Base-by-base conservation (phyloP, 1,284 basidiomycete species). In the Pyrrhoderma noxium region DNA sequence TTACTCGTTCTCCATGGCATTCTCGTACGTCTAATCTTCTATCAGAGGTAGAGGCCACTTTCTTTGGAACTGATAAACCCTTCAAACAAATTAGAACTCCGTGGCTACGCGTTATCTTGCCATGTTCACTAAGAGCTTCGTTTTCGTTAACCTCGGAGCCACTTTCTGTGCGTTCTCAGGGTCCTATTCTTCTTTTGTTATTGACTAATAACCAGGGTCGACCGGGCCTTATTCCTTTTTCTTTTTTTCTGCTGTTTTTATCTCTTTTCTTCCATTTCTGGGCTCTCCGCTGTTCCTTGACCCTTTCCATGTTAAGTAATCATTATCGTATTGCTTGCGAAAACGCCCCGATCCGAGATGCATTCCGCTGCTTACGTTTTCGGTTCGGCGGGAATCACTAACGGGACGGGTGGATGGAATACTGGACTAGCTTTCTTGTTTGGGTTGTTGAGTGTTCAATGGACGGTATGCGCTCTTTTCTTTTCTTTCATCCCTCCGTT, bases 391-490 rank as follows among this genome's bases (percentile, higher is more conserved):
- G 86, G 85, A 13, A 62, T 87, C 27, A 66, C 80, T 50, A 91
- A 93, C 61, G 73, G 80, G 55, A 87, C 89, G 0, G 88, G 89
- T 34, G 91, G 89, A 55, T 82, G 81, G 76, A 85, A 81, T 62
- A 78, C 74, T 34, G 92, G 90, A 0, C 68, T 95, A 47, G 83
- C 90, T 1, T 94, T 95, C 71, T 68, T 94, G 47, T 85, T 96
- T 57, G 93, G 93, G 23, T 68, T 96, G 50, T 71, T 94, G 51
- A 89, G 86, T 56, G 93, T 96, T 8, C 89, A 95, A 66, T 95
- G 89, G 89, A 91, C 88, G 53, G 85, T 89, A 64, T 56, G 82
- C 68, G 23, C 46, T 25, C 43, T n/a, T 55, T 59, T 23, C 47
- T 19, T 37, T 50, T 21, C 31, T 31, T 5, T 31, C 27, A 5